These are phyloP conservation scores for Senna siamea DNA, from an alignment of 306 rosid genomes.

Conservation along the genomic window DNA sequence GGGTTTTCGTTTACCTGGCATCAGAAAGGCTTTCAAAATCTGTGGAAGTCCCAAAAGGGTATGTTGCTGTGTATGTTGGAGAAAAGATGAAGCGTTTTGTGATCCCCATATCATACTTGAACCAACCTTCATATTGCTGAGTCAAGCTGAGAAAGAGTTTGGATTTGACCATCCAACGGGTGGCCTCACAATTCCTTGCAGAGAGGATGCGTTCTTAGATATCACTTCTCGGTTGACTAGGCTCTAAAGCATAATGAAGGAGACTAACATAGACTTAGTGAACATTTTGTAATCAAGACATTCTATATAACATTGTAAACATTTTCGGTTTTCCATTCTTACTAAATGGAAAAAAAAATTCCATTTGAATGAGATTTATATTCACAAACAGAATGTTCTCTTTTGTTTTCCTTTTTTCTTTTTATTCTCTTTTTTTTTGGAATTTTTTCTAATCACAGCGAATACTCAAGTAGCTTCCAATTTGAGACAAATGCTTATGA, in stretches of 20 bases:
- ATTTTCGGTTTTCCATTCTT: neutral
- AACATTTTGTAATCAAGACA: neutral
- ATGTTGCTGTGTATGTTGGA: conserved; percentile 57
- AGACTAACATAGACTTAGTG: conserved; percentile 4
- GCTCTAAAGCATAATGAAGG: conserved; percentile 4
- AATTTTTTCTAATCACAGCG: neutral
- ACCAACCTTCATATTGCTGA: conserved; percentile 45
- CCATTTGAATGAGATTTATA: neutral
- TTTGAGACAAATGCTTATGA: too few relatives aligned
- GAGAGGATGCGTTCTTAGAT: conserved; percentile 35
- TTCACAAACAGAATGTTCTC: conserved; percentile 5
- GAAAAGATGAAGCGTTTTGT: conserved; percentile 48
- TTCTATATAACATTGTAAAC: neutral
- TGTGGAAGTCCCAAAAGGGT: conserved; percentile 41
- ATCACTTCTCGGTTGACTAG: conserved; percentile 37
- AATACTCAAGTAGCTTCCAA: too few relatives aligned
- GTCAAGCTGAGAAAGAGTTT: conserved; percentile 53
- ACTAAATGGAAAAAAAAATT: neutral
- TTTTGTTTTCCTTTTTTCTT: too few relatives aligned
- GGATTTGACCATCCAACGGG: conserved; percentile 59
- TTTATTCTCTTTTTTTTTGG: too few relatives aligned
- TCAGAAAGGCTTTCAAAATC: conserved; percentile 29
- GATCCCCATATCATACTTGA: conserved; percentile 51
- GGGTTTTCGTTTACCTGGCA: conserved; percentile 18
- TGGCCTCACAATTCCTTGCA: conserved; percentile 47